Base-by-base conservation (phyloP, 441 rosid species). In the Erodium texanum region DNA sequence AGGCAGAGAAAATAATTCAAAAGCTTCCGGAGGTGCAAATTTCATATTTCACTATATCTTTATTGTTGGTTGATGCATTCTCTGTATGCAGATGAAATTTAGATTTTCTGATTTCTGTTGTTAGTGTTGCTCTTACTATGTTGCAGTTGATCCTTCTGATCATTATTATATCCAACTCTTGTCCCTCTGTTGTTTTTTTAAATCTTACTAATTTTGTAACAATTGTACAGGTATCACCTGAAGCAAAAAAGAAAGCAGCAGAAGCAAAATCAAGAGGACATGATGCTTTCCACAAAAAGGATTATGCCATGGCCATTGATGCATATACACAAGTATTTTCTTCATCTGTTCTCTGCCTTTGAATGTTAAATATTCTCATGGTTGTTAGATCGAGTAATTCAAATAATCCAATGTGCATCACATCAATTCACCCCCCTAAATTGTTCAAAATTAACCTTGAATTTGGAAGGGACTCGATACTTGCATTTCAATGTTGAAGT, bases 181-280 rank as follows among this genome's bases (percentile, higher is more conserved):
- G 36, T 2, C 36, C 36, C 36, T 32, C 36, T 5, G 29, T 27
- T n/a, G n/a, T 1, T 59, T 56, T 38, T 36, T 14, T 45, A 20
- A 62, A 16, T 45, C 63, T 41, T 19, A 5, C 63, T 12, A 38
- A 41, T 63, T 41, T 15, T 15, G 36, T 22, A 15, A 7, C 59
- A 77, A 68, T 65, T 70, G 48, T 70, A 63, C 79, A 93, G 96
- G 95, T 89, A 73, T 74, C 90, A 23, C 82, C 84, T 20, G 96
- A 89, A 83, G 87, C 86, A 54, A 93, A 86, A 82, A 79, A 79
- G 73, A 89, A 83, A 81, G 95, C 96, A 20, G 95, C 86, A 20
- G 99, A 90, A 81, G 96, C 97, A 62, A 93, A 93, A 85, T 77
- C 88, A 66, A 86, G 99, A 85, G 98, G 87, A 79, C 86, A 86